A percentile compares a stretch with the other conserved stretches of the same genome.
These are phyloP conservation scores for Bipolaris zeicola DNA, from an alignment of 2,329 filamentous ascomycete genomes.

Conservation along the genomic window DNA sequence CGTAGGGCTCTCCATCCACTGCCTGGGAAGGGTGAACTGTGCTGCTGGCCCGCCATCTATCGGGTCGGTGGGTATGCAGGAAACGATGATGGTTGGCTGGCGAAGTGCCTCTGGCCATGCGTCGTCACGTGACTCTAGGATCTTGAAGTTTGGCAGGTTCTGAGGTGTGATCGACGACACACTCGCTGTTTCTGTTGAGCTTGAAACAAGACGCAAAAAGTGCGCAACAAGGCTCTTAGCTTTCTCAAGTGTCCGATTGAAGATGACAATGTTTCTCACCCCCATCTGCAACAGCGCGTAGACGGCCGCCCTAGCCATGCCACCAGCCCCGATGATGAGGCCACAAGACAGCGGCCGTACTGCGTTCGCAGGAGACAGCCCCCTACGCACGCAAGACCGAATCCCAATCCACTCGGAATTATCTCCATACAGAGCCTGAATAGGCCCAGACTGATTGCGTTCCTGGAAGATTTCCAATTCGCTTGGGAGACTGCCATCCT, in stretches of 20 bases:
- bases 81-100: slow-evolving; percentile 74
- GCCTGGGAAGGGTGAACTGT: slow-evolving; percentile 69
- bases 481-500: slow-evolving; percentile 62
- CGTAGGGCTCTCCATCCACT: slow-evolving; percentile 74
- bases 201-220: slow-evolving; percentile 62
- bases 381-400: slow-evolving; percentile 71
- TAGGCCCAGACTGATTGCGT: slow-evolving; percentile 67
- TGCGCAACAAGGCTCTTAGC: slow-evolving; percentile 71
- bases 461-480: slow-evolving; percentile 60
- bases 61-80: slow-evolving; percentile 74
- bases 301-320: slow-evolving; percentile 78
- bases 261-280: slow-evolving; percentile 75
- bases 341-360: slow-evolving; percentile 59
- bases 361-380: slow-evolving; percentile 71
- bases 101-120: slow-evolving; percentile 68
- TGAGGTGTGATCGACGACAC: slow-evolving; percentile 22
- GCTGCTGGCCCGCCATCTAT: slow-evolving; percentile 68
- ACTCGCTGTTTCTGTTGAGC: slow-evolving; percentile 23
- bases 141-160: slow-evolving; percentile 56
- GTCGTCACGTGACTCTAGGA: slow-evolving; percentile 64
- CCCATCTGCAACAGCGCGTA: slow-evolving; percentile 80
- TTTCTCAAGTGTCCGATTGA: slow-evolving; percentile 71
- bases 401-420: slow-evolving; percentile 86
- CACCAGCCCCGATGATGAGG: slow-evolving; percentile 65
- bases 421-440: slow-evolving; percentile 74